Evolutionary conservation across 192 early-diverging fungal species (phyloP).

Genomic region (Neocallimastix lanati): DNA sequence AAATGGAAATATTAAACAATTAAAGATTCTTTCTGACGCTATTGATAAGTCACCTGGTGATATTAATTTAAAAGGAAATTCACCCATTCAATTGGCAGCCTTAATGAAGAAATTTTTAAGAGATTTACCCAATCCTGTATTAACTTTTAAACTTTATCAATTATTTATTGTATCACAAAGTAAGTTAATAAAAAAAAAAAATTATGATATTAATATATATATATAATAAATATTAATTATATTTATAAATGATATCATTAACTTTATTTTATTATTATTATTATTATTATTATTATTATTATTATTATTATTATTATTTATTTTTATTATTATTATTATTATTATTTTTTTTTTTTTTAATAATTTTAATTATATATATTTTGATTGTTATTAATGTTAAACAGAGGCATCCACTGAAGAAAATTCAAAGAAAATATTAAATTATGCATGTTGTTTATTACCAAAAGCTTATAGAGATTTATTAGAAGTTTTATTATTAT

Average conservation of each 20-base stretch:
- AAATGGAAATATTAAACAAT: conserved; percentile 84
- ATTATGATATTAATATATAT: too few species aligned
- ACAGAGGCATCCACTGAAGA: conserved; percentile 27
- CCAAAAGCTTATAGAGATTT: conserved; percentile 82
- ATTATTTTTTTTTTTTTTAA: too few species aligned
- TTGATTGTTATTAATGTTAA: background rate
- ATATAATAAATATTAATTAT: too few species aligned
- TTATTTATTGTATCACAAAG: conserved; percentile 70
- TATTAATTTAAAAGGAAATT: conserved; percentile 51
- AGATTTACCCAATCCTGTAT: conserved; percentile 83
- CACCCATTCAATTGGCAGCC: conserved; percentile 82
- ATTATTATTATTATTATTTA: too few species aligned
- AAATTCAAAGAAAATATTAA: conserved; percentile 46
- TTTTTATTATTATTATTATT: too few species aligned
- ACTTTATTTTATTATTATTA: too few species aligned
- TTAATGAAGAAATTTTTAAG: conserved; percentile 90
- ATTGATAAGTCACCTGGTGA: conserved; percentile 64
- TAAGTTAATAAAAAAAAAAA: background rate
- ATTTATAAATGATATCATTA: too few species aligned
- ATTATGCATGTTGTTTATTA: conserved; percentile 64
- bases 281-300: too few species aligned
- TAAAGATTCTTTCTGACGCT: conserved; percentile 68
- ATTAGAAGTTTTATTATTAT: conserved; percentile 73
- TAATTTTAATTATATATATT: too few species aligned
- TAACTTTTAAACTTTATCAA: conserved; percentile 72